These are phyloP conservation scores for Heliosperma pusillum DNA, from an alignment of 148 eudicot species.

Conservation along the genomic window DNA sequence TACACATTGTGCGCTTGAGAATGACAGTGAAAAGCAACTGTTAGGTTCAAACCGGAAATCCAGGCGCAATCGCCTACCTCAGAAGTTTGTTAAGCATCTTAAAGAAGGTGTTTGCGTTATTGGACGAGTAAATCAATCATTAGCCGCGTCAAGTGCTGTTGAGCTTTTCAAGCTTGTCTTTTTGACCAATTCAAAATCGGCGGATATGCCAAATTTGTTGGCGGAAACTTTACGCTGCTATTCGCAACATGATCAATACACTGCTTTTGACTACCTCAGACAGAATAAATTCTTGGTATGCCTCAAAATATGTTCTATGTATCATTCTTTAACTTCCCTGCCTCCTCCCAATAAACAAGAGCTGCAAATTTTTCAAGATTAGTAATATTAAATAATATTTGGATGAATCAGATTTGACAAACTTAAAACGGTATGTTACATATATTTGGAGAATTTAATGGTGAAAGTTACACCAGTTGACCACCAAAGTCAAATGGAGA, in stretches of 20 bases:
- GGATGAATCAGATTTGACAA: neutral
- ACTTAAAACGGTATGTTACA: neutral
- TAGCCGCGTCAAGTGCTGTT: slow-evolving; percentile 82
- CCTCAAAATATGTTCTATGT: slow-evolving; percentile 5
- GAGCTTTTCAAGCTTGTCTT: slow-evolving; percentile 94
- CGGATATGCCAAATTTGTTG: slow-evolving; percentile 68
- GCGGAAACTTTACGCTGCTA: slow-evolving; percentile 82
- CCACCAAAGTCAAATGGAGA: neutral
- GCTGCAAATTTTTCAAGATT: neutral
- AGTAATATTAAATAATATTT: neutral
- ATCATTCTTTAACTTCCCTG: neutral
- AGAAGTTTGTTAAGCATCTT: slow-evolving; percentile 59
- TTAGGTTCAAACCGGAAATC: slow-evolving; percentile 39
- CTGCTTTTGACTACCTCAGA: slow-evolving; percentile 87
- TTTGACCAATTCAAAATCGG: slow-evolving; percentile 61
- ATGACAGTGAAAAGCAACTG: slow-evolving; percentile 32
- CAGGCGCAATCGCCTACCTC: slow-evolving; percentile 46
- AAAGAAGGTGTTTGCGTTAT: slow-evolving; percentile 39
- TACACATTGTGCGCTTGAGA: slow-evolving; percentile 32
- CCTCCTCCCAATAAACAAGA: neutral
- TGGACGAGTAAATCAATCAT: slow-evolving; percentile 48
- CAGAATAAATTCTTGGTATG: slow-evolving; percentile 78
- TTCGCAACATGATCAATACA: slow-evolving; percentile 91
- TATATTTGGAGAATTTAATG: neutral
- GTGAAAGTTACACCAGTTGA: neutral